Conservation (phyloP, 2,329 filamentous ascomycete species). For the Xylaria arbuscula region DNA sequence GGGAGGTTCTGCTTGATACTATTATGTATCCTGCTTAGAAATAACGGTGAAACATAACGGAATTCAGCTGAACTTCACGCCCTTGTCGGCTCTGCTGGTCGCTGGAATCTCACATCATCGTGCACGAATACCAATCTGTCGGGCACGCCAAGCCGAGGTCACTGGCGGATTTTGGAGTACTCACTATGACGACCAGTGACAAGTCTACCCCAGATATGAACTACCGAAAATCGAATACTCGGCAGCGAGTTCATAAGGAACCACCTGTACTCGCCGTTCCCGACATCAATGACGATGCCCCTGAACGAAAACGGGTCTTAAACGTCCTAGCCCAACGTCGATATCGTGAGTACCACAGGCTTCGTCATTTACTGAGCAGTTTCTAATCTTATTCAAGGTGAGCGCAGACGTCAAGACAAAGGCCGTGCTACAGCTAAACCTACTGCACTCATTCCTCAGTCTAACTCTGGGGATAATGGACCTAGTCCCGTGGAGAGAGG, state of each 20-base stretch:
- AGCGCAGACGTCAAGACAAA: conserved; percentile 32
- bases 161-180: not conserved
- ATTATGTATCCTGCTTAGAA: conserved; percentile 14
- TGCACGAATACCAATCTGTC: not conserved
- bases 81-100: not conserved
- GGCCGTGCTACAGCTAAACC: conserved; percentile 1
- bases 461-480: not conserved
- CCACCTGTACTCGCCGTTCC: conserved; percentile 57
- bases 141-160: not conserved
- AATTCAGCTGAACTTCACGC: not conserved
- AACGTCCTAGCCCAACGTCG: conserved; percentile 66
- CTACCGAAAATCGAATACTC: conserved; percentile 40
- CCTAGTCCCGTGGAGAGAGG: not conserved
- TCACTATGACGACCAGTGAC: conserved; percentile 14
- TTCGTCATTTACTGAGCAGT: not conserved
- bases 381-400: conserved; percentile 30
- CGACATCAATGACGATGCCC: conserved; percentile 61
- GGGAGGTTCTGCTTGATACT: not conserved
- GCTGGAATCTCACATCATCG: not conserved
- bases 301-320: conserved; percentile 64
- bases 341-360: conserved; percentile 55
- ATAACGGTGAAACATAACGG: conserved; percentile 29
- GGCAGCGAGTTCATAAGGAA: conserved; percentile 57
- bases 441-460: conserved; percentile 6
- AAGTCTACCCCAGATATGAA: not conserved